A percentile compares a stretch with the other conserved stretches of the same genome.
These are phyloP conservation scores for Vigna nakashimae DNA, from an alignment of 306 rosid species.

Conservation along the genomic window DNA sequence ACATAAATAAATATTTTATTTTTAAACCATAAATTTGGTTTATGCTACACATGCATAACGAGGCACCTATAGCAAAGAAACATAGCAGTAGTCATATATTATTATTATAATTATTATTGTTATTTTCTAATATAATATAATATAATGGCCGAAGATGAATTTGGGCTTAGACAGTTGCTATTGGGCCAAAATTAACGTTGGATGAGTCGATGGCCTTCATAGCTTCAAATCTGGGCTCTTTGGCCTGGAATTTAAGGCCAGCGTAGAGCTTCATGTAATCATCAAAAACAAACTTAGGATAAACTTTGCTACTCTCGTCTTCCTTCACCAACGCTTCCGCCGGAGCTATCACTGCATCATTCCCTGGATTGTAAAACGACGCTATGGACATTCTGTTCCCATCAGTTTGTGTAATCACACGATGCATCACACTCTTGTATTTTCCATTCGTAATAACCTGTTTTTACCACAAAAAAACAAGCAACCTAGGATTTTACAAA, in stretches of 20 bases:
- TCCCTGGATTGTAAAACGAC: constrained; percentile 86
- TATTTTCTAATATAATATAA: not conserved
- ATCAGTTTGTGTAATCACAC: constrained; percentile 68
- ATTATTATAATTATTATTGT: not conserved
- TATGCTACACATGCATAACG: constrained; percentile 29
- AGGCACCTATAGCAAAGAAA: constrained; percentile 23
- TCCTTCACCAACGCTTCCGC: constrained; percentile 68
- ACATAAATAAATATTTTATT: constrained; percentile 28
- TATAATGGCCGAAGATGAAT: not conserved
- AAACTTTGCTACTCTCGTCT: constrained; percentile 48
- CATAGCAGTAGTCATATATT: not conserved
- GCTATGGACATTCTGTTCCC: constrained; percentile 90
- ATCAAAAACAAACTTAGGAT: constrained; percentile 87
- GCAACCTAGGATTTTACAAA: no score
- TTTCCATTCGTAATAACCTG: constrained; percentile 84
- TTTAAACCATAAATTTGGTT: constrained; percentile 2
- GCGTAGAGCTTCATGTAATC: constrained; percentile 89
- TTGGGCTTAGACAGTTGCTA: constrained; percentile 54
- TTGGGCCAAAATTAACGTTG: constrained; percentile 44
- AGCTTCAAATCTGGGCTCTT: constrained; percentile 88
- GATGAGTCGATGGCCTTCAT: constrained; percentile 73
- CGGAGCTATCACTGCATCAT: constrained; percentile 78
- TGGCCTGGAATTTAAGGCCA: constrained; percentile 77
- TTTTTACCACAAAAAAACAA: not conserved
- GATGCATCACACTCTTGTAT: constrained; percentile 83